Percentiles rank a stretch among this genome's conserved stretches.
Conservation (phyloP, 345 rosid species). For the Geranium rotundifolium region DNA sequence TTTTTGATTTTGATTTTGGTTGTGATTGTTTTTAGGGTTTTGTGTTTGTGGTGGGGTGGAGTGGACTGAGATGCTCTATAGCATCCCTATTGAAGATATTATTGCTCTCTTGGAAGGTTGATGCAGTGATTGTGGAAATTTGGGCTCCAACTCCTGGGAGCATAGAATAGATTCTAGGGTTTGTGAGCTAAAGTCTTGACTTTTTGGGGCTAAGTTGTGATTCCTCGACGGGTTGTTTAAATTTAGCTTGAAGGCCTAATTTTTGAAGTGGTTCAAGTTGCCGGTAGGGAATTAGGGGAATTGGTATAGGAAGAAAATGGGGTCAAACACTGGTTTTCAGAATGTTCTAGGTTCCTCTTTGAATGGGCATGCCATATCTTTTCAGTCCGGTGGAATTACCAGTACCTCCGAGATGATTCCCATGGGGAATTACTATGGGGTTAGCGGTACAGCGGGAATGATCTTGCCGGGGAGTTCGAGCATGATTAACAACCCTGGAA, state of each 20-base stretch:
- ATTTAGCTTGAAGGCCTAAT: too few relatives aligned
- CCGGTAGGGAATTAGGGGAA: not conserved
- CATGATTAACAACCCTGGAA: constrained; percentile 24
- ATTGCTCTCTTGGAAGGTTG: too few relatives aligned
- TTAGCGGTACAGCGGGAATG: constrained; percentile 14
- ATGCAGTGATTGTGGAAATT: too few relatives aligned
- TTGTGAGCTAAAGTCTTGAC: not conserved
- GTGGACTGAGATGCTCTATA: too few relatives aligned
- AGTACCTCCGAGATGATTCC: constrained; percentile 41
- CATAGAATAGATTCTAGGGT: not conserved
- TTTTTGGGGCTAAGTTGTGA: not conserved
- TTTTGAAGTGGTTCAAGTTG: not conserved
- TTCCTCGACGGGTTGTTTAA: not conserved
- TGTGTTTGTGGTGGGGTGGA: too few relatives aligned
- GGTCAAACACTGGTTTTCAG: constrained; percentile 41
- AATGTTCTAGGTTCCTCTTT: constrained; percentile 21
- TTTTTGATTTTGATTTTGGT: too few relatives aligned
- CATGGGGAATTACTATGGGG: constrained; percentile 37
- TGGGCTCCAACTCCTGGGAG: too few relatives aligned
- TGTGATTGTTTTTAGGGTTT: too few relatives aligned
- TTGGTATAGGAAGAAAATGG: constrained; percentile 26
- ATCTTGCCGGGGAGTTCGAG: constrained; percentile 27
- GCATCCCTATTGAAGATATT: too few relatives aligned
- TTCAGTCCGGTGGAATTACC: constrained; percentile 31
- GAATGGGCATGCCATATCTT: constrained; percentile 40